A percentile compares a stretch with the other conserved stretches of the same genome.
phyloP scores from a whole-genome alignment of 129 eudicot species.

The Ambrosia trifida region DNA sequence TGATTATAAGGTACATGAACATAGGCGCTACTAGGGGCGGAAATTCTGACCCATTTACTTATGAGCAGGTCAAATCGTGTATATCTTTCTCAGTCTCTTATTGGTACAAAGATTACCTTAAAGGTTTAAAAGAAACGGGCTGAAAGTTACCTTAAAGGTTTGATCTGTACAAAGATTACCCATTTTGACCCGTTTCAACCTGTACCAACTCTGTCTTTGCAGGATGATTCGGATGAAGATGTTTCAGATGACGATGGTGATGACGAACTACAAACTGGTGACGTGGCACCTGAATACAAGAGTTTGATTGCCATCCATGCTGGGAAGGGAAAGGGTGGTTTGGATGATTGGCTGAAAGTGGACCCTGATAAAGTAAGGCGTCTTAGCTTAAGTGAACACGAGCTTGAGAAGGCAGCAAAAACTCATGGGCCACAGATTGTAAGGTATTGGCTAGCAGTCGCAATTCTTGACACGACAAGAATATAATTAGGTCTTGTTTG shows the following conservation, averaged over 20 bases:
- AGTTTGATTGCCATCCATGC: slow-evolving; percentile 85
- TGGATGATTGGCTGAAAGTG: slow-evolving; percentile 69
- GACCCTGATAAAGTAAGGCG: slow-evolving; percentile 86
- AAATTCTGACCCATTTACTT: background rate
- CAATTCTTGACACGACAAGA: too few species aligned
- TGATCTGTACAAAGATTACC: too few species aligned
- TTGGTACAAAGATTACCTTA: background rate
- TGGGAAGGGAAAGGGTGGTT: slow-evolving; percentile 92
- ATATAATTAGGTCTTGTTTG: too few species aligned
- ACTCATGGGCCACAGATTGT: slow-evolving; percentile 66
- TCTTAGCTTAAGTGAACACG: slow-evolving; percentile 85
- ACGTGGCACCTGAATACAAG: slow-evolving; percentile 69
- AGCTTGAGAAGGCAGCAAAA: slow-evolving; percentile 71
- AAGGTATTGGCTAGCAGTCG: slow-evolving; percentile 44
- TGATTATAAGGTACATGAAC: slow-evolving; percentile 50
- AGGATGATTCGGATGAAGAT: slow-evolving; percentile 41
- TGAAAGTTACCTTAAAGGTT: background rate
- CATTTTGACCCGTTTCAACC: background rate
- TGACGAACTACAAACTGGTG: slow-evolving; percentile 50
- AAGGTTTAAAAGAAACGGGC: background rate
- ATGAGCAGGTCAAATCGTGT: background rate
- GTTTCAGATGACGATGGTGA: slow-evolving; percentile 56
- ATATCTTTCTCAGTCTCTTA: background rate
- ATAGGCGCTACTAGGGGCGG: background rate
- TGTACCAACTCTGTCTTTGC: slow-evolving; percentile 20